Percentiles rank a stretch among this genome's conserved stretches.
Evolutionary conservation across 257 asterid genomes (phyloP).

Genomic region (Solanum etuberosum): DNA sequence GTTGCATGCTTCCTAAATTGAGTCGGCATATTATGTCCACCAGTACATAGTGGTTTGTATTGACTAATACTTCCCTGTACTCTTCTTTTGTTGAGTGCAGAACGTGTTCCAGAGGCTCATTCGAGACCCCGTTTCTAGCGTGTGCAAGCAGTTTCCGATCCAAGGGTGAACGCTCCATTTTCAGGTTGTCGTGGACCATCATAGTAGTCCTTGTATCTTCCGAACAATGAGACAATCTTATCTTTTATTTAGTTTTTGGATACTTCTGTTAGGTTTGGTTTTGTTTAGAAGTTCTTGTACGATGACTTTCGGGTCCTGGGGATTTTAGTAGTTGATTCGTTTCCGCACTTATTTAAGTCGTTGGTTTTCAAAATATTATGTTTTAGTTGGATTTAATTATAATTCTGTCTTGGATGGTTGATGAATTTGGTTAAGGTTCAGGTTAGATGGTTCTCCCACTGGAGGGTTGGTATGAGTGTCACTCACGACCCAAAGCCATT

Average conservation of each 20-base stretch:
- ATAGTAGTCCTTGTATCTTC: not conserved
- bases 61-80: not conserved
- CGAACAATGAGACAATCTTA: not conserved
- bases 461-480: not conserved
- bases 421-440: not conserved
- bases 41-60: not conserved
- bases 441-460: not conserved
- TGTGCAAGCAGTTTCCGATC: not conserved
- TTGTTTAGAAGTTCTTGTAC: not conserved
- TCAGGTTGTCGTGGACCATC: not conserved
- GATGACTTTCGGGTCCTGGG: not conserved
- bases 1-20: not conserved
- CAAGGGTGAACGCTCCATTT: not conserved
- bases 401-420: not conserved
- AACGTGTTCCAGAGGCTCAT: not conserved
- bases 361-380: not conserved
- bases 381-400: not conserved
- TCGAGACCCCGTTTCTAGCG: not conserved
- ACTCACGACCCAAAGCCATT: not conserved
- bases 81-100: not conserved
- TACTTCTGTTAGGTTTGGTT: not conserved
- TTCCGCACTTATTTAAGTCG: not conserved
- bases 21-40: not conserved
- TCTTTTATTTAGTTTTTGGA: not conserved
- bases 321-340: not conserved